A percentile compares a stretch with the other conserved stretches of the same genome.
Conservation (phyloP, 1,284 basidiomycete species). For the Hypsizygus ulmarius region DNA sequence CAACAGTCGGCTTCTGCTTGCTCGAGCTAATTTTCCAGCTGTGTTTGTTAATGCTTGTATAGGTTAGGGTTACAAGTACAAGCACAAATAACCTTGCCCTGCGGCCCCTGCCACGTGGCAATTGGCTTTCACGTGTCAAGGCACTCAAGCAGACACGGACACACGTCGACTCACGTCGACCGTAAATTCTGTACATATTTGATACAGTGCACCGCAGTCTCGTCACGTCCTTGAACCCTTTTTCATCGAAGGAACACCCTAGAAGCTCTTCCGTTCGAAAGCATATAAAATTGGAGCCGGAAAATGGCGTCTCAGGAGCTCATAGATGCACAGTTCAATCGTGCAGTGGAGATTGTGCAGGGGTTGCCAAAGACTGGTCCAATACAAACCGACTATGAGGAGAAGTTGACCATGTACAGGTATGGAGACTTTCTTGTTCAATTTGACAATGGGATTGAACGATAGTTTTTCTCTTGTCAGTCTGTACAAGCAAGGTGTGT, state of each 20-base stretch:
- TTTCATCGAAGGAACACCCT: background rate
- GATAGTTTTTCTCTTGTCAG: constrained; percentile 37
- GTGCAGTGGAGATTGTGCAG: constrained; percentile 94
- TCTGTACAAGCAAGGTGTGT: constrained; percentile 87
- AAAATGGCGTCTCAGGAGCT: constrained; percentile 58
- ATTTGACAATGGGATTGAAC: background rate
- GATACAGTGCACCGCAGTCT: too few species aligned
- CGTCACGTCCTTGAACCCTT: background rate
- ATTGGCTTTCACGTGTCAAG: too few species aligned
- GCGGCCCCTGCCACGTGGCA: too few species aligned
- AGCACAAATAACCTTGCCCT: too few species aligned
- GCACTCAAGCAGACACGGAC: too few species aligned
- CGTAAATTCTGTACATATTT: too few species aligned
- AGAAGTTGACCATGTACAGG: constrained; percentile 95
- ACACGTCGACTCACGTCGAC: too few species aligned
- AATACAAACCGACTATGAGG: constrained; percentile 95
- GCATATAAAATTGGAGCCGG: background rate
- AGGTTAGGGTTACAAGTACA: too few species aligned
- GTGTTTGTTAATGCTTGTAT: too few species aligned
- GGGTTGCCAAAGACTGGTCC: constrained; percentile 90
- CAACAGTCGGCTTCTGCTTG: too few species aligned
- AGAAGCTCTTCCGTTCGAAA: too few species aligned
- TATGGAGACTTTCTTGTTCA: constrained; percentile 28
- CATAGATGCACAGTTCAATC: constrained; percentile 84
- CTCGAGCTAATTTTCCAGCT: too few species aligned